Conservation (phyloP, 148 eudicot genomes). For the Pouteria glomerata region DNA sequence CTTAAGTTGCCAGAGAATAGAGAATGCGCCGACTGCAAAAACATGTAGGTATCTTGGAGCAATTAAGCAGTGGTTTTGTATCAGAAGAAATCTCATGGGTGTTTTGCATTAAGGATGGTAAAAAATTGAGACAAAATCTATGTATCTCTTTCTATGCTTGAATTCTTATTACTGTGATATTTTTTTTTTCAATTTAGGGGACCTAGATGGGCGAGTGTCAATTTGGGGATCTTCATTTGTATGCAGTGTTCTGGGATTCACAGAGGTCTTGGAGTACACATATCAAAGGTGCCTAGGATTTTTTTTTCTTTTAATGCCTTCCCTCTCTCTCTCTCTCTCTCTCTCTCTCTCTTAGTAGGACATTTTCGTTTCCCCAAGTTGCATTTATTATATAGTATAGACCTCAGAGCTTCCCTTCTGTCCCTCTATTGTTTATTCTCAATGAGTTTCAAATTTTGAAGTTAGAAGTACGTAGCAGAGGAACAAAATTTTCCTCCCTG, state of each 20-base stretch:
- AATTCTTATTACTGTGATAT: background rate
- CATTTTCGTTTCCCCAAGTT: too few species aligned
- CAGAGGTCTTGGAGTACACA: slow-evolving; percentile 76
- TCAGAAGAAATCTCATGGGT: background rate
- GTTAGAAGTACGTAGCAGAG: background rate
- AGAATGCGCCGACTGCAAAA: slow-evolving; percentile 81
- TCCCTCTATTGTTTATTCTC: background rate
- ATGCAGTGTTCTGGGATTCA: slow-evolving; percentile 73
- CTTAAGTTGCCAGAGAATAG: slow-evolving; percentile 67
- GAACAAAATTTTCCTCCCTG: background rate
- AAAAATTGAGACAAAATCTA: background rate
- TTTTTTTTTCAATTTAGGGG: slow-evolving; percentile 34
- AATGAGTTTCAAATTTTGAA: too few species aligned
- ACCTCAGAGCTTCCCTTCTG: too few species aligned
- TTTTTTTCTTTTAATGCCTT: background rate
- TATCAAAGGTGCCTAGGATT: slow-evolving; percentile 51
- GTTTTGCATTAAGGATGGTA: background rate
- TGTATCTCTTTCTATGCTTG: background rate
- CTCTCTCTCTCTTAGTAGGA: too few species aligned
- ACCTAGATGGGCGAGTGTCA: slow-evolving; percentile 89
- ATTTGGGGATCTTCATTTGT: slow-evolving; percentile 73
- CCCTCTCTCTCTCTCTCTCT: too few species aligned
- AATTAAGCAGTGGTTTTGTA: background rate
- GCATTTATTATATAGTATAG: background rate
- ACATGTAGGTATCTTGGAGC: slow-evolving; percentile 38